Evolutionary conservation across 2,329 filamentous ascomycete species (phyloP), one percentile per base, ranked within the genome.

Genomic region (Exophiala bonariae): DNA sequence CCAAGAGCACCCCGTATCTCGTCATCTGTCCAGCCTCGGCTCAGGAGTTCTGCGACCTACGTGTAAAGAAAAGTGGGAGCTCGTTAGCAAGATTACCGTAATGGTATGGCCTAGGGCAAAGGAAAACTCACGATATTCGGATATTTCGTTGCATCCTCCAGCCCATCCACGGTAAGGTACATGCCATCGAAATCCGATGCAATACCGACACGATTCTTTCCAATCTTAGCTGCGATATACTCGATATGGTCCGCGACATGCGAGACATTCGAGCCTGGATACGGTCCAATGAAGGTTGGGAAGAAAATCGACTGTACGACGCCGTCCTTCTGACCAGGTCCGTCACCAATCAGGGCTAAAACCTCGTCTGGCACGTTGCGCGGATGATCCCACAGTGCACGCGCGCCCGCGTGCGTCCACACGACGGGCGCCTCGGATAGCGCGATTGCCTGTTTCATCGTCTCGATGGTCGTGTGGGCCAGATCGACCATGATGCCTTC

Each of bases 131-230:
- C 51, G 33, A 96, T 68, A 47, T 85, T 80, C 0, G 90, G 90
- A 60, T 85, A 95, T 63, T 87, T 89, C 40, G 83, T 83, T 5
- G 95, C 89, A 66, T 96, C 89, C 35, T 93, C 88, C 38, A 96
- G 68, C 0, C 90, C 91, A 43, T 73, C 64, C 0, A 89, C 89
- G 3, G 82, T 82, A 3, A 47, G 53, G 3, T 41, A 44, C 39
- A 73, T 71, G 2, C 65, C 65, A 46, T 66, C 61, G 49, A 63
- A 68, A 50, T 68, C 65, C 1, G 54, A 56, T 0, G 62, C 66
- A 30, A 69, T 52, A 8, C 68, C 67, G 22, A 71, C 65, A 47
- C 66, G 61, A 10, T 62, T 58, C 53, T 58, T 65, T 2, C 62
- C 66, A 38, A 63, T 59, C 9, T 58, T 47, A n/a, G 57, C 39